These are phyloP conservation scores for Suhomyces sp. DNA, from an alignment of 805 yeast genomes.

Conservation along the genomic window DNA sequence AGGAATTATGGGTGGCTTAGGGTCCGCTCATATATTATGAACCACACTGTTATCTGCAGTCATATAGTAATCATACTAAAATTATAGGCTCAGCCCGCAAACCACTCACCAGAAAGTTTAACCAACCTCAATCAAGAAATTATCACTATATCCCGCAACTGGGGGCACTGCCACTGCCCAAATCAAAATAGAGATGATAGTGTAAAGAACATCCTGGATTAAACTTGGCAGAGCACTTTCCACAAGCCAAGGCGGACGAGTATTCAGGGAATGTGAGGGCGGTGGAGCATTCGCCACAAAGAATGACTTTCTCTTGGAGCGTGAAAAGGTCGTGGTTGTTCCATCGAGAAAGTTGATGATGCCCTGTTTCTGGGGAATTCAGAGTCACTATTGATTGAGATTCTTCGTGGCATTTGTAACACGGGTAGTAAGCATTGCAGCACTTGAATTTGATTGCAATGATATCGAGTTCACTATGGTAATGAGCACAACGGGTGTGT, in stretches of 20 bases:
- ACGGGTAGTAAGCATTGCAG: conserved; percentile 37
- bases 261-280: conserved; percentile 33
- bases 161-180: no score
- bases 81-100: no score
- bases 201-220: conserved; percentile 41
- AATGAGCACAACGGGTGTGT: conserved; percentile 40
- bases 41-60: no score
- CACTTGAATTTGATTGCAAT: conserved; percentile 42
- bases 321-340: conserved; percentile 7
- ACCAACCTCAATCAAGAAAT: no score
- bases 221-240: conserved; percentile 26
- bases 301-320: conserved; percentile 21
- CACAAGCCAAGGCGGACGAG: conserved; percentile 18
- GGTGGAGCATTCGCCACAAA: conserved; percentile 38
- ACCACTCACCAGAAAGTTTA: no score
- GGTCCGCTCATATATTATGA: no score
- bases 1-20: no score
- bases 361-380: conserved; percentile 2
- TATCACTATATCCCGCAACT: no score
- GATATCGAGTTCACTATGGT: conserved; percentile 33
- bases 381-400: no score
- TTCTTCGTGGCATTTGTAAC: conserved; percentile 41
- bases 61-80: no score
- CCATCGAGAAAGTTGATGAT: conserved; percentile 12
- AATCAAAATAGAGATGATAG: conserved; percentile 35